phyloP scores from a whole-genome alignment of 2,329 filamentous ascomycete genomes.

The Daldinia eschscholtzii region DNA sequence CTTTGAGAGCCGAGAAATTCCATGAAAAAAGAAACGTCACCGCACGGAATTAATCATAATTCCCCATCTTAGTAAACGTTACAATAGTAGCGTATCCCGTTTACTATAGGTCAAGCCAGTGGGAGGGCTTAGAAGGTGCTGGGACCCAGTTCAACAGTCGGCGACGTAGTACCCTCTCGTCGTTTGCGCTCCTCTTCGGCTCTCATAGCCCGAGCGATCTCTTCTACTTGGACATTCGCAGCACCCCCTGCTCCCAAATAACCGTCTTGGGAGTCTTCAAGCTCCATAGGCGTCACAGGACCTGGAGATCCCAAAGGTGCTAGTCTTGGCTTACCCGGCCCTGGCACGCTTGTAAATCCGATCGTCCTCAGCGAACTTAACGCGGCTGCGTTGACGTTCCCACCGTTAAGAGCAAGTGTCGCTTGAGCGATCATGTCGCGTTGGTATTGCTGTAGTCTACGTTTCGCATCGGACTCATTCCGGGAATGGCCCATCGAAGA shows the following conservation, averaged over 20 bases:
- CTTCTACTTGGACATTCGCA: conserved; percentile 46
- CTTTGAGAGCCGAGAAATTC: neutral
- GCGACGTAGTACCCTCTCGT: conserved; percentile 52
- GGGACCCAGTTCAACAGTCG: conserved; percentile 52
- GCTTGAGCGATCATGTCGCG: conserved; percentile 72
- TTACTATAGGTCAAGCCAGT: neutral
- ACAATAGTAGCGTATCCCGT: neutral
- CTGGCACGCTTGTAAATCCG: conserved; percentile 54
- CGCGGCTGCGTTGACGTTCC: conserved; percentile 51
- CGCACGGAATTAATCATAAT: neutral
- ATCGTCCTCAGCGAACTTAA: conserved; percentile 56
- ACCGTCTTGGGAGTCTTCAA: conserved; percentile 59
- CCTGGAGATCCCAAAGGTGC: conserved; percentile 69
- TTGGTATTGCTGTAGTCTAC: conserved; percentile 69
- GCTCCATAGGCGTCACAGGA: conserved; percentile 72
- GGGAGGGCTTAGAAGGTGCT: conserved; percentile 47
- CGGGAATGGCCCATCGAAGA: conserved; percentile 51
- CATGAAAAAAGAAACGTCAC: neutral
- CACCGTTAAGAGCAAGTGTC: conserved; percentile 58
- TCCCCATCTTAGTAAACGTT: neutral
- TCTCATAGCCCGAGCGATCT: conserved; percentile 50
- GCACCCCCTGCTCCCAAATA: conserved; percentile 55
- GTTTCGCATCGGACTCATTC: conserved; percentile 62
- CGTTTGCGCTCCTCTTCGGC: conserved; percentile 53
- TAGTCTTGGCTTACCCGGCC: conserved; percentile 63